Base-by-base conservation (phyloP, 2,329 filamentous ascomycete species). In the Akanthomyces muscarius region DNA sequence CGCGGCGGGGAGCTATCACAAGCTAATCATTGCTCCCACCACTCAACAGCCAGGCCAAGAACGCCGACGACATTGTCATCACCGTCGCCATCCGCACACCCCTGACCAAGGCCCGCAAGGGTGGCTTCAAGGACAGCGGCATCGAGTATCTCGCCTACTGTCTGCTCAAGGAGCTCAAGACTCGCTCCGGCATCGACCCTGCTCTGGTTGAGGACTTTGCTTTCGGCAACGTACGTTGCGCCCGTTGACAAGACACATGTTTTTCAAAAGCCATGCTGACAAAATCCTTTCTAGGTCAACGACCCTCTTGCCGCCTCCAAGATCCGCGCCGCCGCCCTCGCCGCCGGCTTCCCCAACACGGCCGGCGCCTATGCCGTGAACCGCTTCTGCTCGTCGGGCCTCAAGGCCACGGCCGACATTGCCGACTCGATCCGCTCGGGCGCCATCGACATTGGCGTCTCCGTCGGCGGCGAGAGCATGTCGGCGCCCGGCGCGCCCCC, bases 351-450 rank as follows among this genome's bases (percentile, higher is more conserved):
- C 81, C 93, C 95, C 69, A 93, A 95, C 80, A 97, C 94, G 7
- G 84, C 91, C 55, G 86, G 87, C 67, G 91, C 90, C 67, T 93
- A 85, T 50, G 88, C 89, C 50, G 83, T 96, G 64, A 98, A 98
- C 83, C 89, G 95, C 66, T 98, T 99, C 87, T 99, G 95, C 84
- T 96, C 92, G 44, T 97, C 93, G 0, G 95, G 95, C 42, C 88
- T 99, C 68, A 96, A 97, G 79, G 93, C 95, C 63, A 91, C 93
- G 5, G 93, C 96, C 77, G 92, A 97, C 73, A 96, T 99, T 68
- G 93, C 95, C 57, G 89, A 95, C 78, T 86, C 92, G 74, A 97
- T 99, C 76, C 76, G 83, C 64, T 79, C 81, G 57, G 92, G 93
- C 66, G 85, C 85, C 69, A 98, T 99, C 75, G 89, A 96, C 64